These are phyloP conservation scores for Cyphellophora europaea DNA, from an alignment of 2,329 filamentous ascomycete genomes.

Conservation along the genomic window DNA sequence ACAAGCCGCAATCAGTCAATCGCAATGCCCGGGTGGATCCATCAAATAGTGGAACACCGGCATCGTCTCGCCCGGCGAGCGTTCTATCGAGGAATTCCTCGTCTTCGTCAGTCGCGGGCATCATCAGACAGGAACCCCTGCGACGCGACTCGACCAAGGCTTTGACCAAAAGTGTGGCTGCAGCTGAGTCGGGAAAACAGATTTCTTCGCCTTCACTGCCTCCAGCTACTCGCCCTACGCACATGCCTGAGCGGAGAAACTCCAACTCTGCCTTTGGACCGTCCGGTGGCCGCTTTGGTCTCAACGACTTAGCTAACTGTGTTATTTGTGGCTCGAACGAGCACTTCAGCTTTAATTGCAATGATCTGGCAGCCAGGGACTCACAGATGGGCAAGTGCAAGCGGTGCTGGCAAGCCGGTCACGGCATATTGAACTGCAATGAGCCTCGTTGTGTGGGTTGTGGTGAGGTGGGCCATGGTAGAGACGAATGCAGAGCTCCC, in stretches of 20 bases:
- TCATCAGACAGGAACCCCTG: slow-evolving; percentile 4
- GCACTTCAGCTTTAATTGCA: slow-evolving; percentile 35
- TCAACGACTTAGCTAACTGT: slow-evolving; percentile 34
- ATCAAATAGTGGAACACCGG: not conserved
- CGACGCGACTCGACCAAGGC: slow-evolving; percentile 4
- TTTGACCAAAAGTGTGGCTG: slow-evolving; percentile 1
- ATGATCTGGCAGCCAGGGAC: slow-evolving; percentile 32
- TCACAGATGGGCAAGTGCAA: slow-evolving; percentile 29
- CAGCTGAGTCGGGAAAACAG: not conserved
- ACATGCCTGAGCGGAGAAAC: not conserved
- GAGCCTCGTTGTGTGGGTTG: slow-evolving; percentile 34
- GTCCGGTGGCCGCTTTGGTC: slow-evolving; percentile 32
- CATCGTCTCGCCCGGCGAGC: not conserved
- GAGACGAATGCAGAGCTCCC: slow-evolving; percentile 23
- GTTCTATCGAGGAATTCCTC: not conserved
- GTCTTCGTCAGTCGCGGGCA: slow-evolving; percentile 18
- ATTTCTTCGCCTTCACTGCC: not conserved
- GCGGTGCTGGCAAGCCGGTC: slow-evolving; percentile 31
- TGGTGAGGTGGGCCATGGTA: slow-evolving; percentile 33
- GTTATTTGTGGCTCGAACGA: slow-evolving; percentile 35
- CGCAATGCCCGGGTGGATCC: not conserved
- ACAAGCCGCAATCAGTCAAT: no score
- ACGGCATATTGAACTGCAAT: slow-evolving; percentile 29
- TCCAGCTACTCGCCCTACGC: not conserved
- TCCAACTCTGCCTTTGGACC: slow-evolving; percentile 20